Base-by-base conservation (phyloP, 2,329 filamentous ascomycete genomes). In the Helotiales sp. region DNA sequence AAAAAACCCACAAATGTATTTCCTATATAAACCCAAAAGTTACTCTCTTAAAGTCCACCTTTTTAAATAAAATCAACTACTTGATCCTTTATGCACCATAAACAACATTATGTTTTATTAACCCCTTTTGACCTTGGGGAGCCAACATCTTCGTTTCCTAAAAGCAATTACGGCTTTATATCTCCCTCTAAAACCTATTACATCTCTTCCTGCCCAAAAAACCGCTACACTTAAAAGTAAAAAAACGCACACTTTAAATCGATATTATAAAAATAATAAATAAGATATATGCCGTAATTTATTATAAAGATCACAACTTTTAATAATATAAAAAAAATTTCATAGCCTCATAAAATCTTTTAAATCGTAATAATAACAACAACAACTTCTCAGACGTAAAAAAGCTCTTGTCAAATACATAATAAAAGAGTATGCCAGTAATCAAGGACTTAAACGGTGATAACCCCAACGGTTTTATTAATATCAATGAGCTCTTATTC, bases 401-500 rank as follows among this genome's bases (percentile, higher is more conserved):
- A 20, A 54, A 69, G 67, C 52, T 69, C 40, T 61, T 66, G 26
- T 64, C 60, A 32, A 57, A 55, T 43, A 67, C 43, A 63, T 28
- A 28, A 63, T 47, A 60, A 58, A 65, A 68, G 37, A 64, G 34
- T 43, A 15, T 47, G 2, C 28, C 28, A 67, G 65, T 15, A 54
- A 54, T 26, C 50, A 28, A 32, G 15, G 24, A 54, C 24, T 28
- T 50, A 37, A 64, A 67, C 30, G 28, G 61, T 47, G 34, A 68
- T 65, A 30, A 61, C 49, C 22, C n/a, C 34, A 45, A 67, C 52
- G 67, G 64, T 45, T 69, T 64, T 64, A 28, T 64, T 24, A 52
- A 69, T 67, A 67, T 69, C 10, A 47, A 69, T 40, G 64, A 69
- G 64, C 54, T 69, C 64, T 54, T 69, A 37, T 55, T 54, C 43